phyloP scores from a whole-genome alignment of 2,329 filamentous ascomycete genomes.

The Ophiocordyceps sinensis region DNA sequence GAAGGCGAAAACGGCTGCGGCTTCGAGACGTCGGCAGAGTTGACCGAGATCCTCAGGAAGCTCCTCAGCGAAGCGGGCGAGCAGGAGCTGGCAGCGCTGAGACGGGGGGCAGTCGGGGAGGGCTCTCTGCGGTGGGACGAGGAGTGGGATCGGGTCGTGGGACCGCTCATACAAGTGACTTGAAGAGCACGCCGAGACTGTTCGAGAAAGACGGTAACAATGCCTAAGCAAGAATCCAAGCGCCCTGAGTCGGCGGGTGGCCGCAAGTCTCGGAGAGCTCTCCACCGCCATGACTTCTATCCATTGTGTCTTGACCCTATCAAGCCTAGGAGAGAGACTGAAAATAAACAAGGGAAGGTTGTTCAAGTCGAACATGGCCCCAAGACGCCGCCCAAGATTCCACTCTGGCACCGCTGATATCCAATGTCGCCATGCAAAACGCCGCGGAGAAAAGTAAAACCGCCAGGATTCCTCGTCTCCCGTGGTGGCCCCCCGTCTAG shows the following conservation, averaged over 20 bases:
- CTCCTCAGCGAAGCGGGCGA: constrained; percentile 42
- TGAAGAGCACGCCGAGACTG: background rate
- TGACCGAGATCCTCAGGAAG: constrained; percentile 47
- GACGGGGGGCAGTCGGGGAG: constrained; percentile 57
- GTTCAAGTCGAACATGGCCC: background rate
- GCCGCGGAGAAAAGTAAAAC: background rate
- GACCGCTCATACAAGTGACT: constrained; percentile 46
- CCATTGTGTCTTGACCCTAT: no score
- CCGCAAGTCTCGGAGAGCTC: no score
- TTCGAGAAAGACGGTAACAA: background rate
- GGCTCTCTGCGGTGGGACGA: constrained; percentile 73
- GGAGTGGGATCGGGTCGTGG: constrained; percentile 80
- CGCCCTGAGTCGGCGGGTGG: no score
- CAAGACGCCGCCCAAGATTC: background rate
- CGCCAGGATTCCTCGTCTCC: background rate
- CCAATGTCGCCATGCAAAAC: background rate
- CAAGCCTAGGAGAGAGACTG: no score
- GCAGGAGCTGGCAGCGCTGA: constrained; percentile 44
- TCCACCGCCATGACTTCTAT: no score
- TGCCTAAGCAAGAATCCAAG: background rate
- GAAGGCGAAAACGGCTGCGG: constrained; percentile 78
- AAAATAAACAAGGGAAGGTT: no score
- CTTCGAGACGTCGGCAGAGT: constrained; percentile 56
- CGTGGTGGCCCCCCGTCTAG: constrained; percentile 11
- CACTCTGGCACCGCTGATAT: background rate